Evolutionary conservation across 2,329 filamentous ascomycete species (phyloP).

Genomic region (Fusarium liriodendri): DNA sequence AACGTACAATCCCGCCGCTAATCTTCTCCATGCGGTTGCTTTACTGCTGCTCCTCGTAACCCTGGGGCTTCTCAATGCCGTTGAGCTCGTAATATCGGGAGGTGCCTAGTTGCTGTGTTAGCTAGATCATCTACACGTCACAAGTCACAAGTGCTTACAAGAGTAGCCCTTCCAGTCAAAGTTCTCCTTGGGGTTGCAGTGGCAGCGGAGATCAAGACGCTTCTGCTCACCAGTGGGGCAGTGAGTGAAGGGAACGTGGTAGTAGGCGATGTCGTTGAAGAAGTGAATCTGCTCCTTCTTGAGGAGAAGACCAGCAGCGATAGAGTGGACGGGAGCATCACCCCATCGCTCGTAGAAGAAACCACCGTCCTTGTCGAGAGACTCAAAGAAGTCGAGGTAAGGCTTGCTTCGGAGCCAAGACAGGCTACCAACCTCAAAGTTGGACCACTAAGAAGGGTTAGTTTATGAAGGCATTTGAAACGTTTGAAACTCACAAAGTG

Average conservation of each 20-base stretch:
- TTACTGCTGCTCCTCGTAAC: slow-evolving; percentile 79
- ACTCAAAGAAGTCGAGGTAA: slow-evolving; percentile 91
- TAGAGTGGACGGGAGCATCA: slow-evolving; percentile 98
- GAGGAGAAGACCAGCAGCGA: slow-evolving; percentile 87
- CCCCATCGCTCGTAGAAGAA: slow-evolving; percentile 99
- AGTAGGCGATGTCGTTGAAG: slow-evolving; percentile 99
- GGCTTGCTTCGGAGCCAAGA: slow-evolving; percentile 91
- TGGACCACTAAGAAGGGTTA: slow-evolving; percentile 81
- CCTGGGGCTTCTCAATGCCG: slow-evolving; percentile 82
- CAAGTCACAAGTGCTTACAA: slow-evolving; percentile 68
- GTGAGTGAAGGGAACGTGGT: slow-evolving; percentile 97
- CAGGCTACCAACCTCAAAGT: slow-evolving; percentile 96
- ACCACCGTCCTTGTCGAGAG: slow-evolving; percentile 88
- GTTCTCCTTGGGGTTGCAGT: slow-evolving; percentile 95
- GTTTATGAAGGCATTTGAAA: not conserved
- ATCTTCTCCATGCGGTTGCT: slow-evolving; percentile 1
- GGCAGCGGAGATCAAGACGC: slow-evolving; percentile 86
- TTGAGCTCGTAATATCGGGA: slow-evolving; percentile 88
- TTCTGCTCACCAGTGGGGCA: slow-evolving; percentile 92
- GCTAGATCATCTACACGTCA: not conserved
- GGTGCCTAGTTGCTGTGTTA: slow-evolving; percentile 60
- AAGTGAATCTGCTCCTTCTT: slow-evolving; percentile 97
- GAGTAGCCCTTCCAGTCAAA: slow-evolving; percentile 99
- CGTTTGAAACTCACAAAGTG: slow-evolving; percentile 78
- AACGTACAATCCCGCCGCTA: slow-evolving; percentile 31